Base-by-base conservation (phyloP, 192 early-diverging fungal genomes). In the Thoreauomyces humboldtii region DNA sequence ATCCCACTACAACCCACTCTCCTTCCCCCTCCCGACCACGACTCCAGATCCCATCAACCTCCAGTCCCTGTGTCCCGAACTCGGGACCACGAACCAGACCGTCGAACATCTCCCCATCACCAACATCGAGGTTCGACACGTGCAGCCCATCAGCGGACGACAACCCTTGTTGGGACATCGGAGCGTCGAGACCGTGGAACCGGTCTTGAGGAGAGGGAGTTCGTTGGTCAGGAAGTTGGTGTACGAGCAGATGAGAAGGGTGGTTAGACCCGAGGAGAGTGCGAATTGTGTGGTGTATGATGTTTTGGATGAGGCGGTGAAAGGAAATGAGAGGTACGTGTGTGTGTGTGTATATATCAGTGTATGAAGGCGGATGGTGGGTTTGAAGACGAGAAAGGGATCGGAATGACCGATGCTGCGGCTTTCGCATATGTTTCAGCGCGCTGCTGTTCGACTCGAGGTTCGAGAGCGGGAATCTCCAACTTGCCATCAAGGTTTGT, bases 391-490 rank as follows among this genome's bases (percentile, higher is more conserved):
- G 7, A 22, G 47, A 50, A 22, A 22, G n/a, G n/a, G n/a, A n/a
- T n/a, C n/a, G n/a, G n/a, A n/a, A n/a, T n/a, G n/a, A n/a, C n/a
- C n/a, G 58, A 68, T 12, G 42, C 22, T 25, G n/a, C n/a, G 3
- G 19, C 2, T 46, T 6, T 53, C 11, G 34, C 34, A 11, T 1
- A 14, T 6, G 2, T 38, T 2, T 15, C 43, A 76, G 76, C 24
- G 51, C 70, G 0, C 71, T 82, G 31, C 14, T 59, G 22, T 83
- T 83, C 46, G 81, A 83, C 33, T 83, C 81, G 3, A 59, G 76
- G 4, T 83, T 83, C 54, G 81, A 83, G 52, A 77, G 76, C 42
- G 81, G 81, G n/a, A 83, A 83, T 58, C 62, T 83, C 0, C 78
- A 80, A 48, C 25, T 83, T 58, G 81, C 81, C 3, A 70, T 80